Evolutionary conservation across 176 grass and related monocot genomes (phyloP), one percentile per base, ranked within the genome.

Genomic region (Triticum dicoccoides): DNA sequence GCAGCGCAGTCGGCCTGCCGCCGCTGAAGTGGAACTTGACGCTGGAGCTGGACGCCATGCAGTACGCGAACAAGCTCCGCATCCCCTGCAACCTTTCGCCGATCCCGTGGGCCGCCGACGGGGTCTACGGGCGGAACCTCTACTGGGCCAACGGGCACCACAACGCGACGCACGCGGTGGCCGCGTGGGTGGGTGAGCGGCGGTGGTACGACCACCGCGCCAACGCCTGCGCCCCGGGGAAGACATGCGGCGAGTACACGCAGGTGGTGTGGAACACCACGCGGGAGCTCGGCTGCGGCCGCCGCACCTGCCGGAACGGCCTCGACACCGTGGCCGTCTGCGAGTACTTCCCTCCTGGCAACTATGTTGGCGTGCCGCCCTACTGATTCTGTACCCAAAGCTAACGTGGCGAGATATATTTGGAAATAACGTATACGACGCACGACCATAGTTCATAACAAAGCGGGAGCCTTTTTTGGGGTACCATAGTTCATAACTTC

Each of bases 291-390:
- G 82, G 82, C 17, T 84, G 82, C 70, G 56, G 4, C 30, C 78
- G 71, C 21, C 69, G 27, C 17, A 23, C 25, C 2, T 87, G 85
- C 84, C 20, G 8, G 52, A 61, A 49, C 34, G 23, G 51, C 24
- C 44, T 33, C 24, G 85, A 76, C 51, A 63, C 74, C 49, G 24
- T 90, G 11, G 73, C 74, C 12, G 80, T 90, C 70, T 88, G 87
- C 83, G 56, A 88, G 12, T 92, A 92, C 59, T 89, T 83, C 70
- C 90, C 80, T 51, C 74, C 75, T 3, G 89, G 89, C 15, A 91
- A 89, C 78, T 30, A 79, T 12, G 24, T 51, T 8, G 86, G 89
- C n/a, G 4, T 80, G 42, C 76, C 42, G 14, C 89, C 89, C 2
- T 91, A 88, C 34, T 91, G 37, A 29, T 29, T 75, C 6, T 74